Conservation (phyloP, 1,139 yeast genomes). For the Pichia sp. region DNA sequence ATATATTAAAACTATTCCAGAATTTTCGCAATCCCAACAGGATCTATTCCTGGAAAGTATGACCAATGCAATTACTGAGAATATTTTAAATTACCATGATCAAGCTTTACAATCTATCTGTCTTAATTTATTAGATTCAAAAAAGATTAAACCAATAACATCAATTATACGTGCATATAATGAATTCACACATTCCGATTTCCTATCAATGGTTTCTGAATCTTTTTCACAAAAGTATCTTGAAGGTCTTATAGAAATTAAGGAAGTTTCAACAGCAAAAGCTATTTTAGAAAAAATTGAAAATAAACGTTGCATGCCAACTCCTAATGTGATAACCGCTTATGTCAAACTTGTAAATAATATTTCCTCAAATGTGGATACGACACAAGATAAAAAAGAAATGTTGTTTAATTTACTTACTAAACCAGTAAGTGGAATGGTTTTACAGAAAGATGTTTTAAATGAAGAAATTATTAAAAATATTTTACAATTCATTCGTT, state of each 20-base stretch:
- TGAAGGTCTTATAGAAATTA: slow-evolving; percentile 9
- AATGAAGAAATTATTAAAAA: slow-evolving; percentile 6
- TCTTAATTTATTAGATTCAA: background rate
- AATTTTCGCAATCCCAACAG: slow-evolving; percentile 1
- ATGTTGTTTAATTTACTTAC: slow-evolving; percentile 23
- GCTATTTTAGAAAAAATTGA: slow-evolving; percentile 14
- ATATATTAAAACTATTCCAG: slow-evolving; percentile 9
- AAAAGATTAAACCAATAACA: background rate
- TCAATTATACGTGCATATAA: slow-evolving; percentile 9
- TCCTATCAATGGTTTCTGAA: slow-evolving; percentile 5
- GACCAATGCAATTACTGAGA: slow-evolving; percentile 3
- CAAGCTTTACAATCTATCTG: slow-evolving; percentile 8
- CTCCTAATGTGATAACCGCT: slow-evolving; percentile 5
- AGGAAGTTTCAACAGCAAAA: slow-evolving; percentile 19
- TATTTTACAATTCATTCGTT: slow-evolving; percentile 17
- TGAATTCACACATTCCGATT: slow-evolving; percentile 6
- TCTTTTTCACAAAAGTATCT: slow-evolving; percentile 13
- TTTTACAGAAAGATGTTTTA: slow-evolving; percentile 12
- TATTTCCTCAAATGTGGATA: slow-evolving; percentile 13
- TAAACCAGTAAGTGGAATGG: slow-evolving; percentile 11
- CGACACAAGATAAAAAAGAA: slow-evolving; percentile 15
- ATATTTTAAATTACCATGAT: slow-evolving; percentile 16
- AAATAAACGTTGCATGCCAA: slow-evolving; percentile 13
- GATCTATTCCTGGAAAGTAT: slow-evolving; percentile 5
- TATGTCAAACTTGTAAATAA: slow-evolving; percentile 18